These are phyloP conservation scores for Candida patagonica DNA, from an alignment of 805 yeast genomes.

Conservation along the genomic window DNA sequence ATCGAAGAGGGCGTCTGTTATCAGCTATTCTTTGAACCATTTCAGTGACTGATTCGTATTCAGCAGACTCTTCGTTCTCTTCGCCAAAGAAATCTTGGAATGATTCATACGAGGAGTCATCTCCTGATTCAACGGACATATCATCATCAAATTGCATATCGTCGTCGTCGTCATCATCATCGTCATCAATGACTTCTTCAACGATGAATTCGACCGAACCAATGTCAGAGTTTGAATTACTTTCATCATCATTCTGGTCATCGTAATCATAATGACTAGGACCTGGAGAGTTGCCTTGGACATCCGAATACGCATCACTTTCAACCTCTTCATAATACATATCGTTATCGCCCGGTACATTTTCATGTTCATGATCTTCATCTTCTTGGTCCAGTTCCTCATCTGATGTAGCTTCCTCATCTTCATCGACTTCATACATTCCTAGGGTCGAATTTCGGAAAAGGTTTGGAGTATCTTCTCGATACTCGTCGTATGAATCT, in stretches of 20 bases:
- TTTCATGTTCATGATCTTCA: constrained; percentile 12
- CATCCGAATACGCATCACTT: constrained; percentile 22
- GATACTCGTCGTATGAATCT: constrained; percentile 17
- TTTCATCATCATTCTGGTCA: constrained; percentile 22
- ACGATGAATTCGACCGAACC: constrained; percentile 20
- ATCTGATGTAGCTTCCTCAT: constrained; percentile 39
- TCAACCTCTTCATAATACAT: constrained; percentile 18
- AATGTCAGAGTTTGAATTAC: constrained; percentile 30
- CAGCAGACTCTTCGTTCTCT: constrained; percentile 10
- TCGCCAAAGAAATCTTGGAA: constrained; percentile 5
- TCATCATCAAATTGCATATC: constrained; percentile 12
- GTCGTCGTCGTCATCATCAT: constrained; percentile 11
- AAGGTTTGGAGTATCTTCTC: constrained; percentile 74
- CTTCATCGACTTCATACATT: constrained; percentile 72
- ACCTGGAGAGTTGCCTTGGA: constrained; percentile 13
- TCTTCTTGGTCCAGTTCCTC: constrained; percentile 22
- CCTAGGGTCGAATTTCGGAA: constrained; percentile 86
- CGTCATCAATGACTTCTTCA: constrained; percentile 14
- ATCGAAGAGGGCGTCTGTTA: background rate
- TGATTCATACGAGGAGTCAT: background rate
- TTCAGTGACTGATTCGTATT: constrained; percentile 16
- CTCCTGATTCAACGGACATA: constrained; percentile 1
- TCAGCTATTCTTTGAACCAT: constrained; percentile 20
- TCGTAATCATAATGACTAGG: constrained; percentile 29
- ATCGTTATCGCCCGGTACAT: constrained; percentile 13